Percentiles rank a stretch among this genome's conserved stretches.
Conservation (phyloP, 768 basidiomycete species). For the Daedaleopsis nitida region DNA sequence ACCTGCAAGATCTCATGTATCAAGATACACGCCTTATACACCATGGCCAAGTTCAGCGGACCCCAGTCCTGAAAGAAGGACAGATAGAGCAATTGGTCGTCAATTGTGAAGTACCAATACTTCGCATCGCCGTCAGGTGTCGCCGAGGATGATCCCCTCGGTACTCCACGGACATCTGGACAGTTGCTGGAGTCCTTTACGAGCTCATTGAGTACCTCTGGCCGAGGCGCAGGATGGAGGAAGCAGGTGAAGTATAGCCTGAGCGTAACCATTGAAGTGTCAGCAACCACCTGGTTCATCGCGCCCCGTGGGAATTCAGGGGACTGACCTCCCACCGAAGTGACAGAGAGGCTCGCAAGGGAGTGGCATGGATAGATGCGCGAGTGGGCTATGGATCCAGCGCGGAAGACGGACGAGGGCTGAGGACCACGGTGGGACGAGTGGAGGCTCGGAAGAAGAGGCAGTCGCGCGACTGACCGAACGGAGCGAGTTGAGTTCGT, state of each 20-base stretch:
- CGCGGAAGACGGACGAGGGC: constrained; percentile 1
- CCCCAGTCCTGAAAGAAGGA: constrained; percentile 97
- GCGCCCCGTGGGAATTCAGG: constrained; percentile 7
- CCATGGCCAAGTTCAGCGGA: constrained; percentile 89
- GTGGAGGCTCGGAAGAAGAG: constrained; percentile 15
- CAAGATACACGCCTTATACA: constrained; percentile 89
- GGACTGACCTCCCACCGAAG: constrained; percentile 71
- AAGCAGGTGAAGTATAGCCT: constrained; percentile 91
- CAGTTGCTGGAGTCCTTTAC: constrained; percentile 52
- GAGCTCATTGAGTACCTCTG: constrained; percentile 64
- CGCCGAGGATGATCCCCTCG: constrained; percentile 54
- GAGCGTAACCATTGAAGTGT: constrained; percentile 12
- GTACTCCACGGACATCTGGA: constrained; percentile 64
- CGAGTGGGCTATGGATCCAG: not conserved
- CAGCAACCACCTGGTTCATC: constrained; percentile 5
- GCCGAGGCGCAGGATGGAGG: constrained; percentile 69
- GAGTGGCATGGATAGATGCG: constrained; percentile 36
- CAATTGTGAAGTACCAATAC: constrained; percentile 92
- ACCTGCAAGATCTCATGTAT: constrained; percentile 90
- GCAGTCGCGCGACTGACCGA: constrained; percentile 21
- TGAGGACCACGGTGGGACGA: constrained; percentile 16
- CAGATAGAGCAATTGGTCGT: constrained; percentile 89
- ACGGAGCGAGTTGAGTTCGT: constrained; percentile 24
- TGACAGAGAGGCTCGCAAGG: constrained; percentile 77
- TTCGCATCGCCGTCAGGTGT: constrained; percentile 74